A percentile compares a stretch with the other conserved stretches of the same genome.
phyloP scores from a whole-genome alignment of 371 early-diverging fungal genomes.

The Rhizopus microsporus region DNA sequence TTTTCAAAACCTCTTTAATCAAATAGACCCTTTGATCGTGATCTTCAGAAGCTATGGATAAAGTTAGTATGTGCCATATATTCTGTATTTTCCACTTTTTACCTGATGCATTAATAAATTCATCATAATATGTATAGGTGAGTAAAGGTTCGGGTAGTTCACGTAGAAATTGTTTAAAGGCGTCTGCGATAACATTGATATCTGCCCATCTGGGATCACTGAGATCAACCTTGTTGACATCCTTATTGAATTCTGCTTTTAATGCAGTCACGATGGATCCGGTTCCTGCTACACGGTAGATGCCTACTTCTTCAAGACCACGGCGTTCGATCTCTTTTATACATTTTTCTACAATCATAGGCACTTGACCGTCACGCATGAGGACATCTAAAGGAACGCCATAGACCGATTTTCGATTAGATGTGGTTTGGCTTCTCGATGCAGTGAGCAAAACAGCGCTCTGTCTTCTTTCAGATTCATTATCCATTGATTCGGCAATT shows the following conservation, averaged over 20 bases:
- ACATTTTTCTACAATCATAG: constrained; percentile 70
- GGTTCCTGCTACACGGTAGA: constrained; percentile 80
- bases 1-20: constrained; percentile 73
- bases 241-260: constrained; percentile 61
- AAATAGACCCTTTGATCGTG: constrained; percentile 79
- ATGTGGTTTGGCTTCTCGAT: background rate
- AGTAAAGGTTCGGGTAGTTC: constrained; percentile 93
- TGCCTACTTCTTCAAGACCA: constrained; percentile 83
- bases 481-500: constrained; percentile 31
- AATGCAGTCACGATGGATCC: constrained; percentile 67
- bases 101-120: constrained; percentile 84
- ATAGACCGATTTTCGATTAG: constrained; percentile 42
- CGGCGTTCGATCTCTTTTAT: constrained; percentile 76
- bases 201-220: constrained; percentile 71
- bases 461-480: background rate
- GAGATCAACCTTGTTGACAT: constrained; percentile 59
- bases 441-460: background rate
- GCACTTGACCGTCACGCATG: constrained; percentile 63
- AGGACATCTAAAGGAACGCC: constrained; percentile 63
- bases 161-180: constrained; percentile 91
- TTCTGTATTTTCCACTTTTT: constrained; percentile 8
- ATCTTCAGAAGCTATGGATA: constrained; percentile 59
- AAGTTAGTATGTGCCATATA: background rate
- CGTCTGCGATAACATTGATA: constrained; percentile 87
- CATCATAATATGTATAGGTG: constrained; percentile 79